Evolutionary conservation across 2,329 filamentous ascomycete genomes (phyloP).

Genomic region (Trichoderma gracile): DNA sequence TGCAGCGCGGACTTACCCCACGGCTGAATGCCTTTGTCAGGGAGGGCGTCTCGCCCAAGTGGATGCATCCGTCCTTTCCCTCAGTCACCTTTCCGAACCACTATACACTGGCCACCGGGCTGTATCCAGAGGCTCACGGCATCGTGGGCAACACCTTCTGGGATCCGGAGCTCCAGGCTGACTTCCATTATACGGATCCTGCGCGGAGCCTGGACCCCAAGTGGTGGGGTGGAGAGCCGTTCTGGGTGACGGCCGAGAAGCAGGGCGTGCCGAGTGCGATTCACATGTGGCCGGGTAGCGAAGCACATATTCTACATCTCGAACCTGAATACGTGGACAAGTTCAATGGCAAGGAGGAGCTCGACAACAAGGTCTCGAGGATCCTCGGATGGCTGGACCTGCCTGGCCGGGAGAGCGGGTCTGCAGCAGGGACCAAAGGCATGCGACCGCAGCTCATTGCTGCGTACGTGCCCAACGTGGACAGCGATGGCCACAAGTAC

Average conservation of each 20-base stretch:
- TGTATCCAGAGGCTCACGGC: slow-evolving; percentile 91
- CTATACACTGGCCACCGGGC: slow-evolving; percentile 86
- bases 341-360: slow-evolving; percentile 74
- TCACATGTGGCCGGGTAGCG: slow-evolving; percentile 98
- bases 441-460: slow-evolving; percentile 87
- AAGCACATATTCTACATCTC: slow-evolving; percentile 75
- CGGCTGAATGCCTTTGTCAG: slow-evolving; percentile 75
- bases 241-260: slow-evolving; percentile 90
- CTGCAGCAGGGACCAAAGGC: slow-evolving; percentile 49
- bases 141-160: slow-evolving; percentile 94
- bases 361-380: slow-evolving; percentile 74
- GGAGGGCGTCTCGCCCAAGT: slow-evolving; percentile 83
- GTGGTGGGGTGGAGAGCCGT: slow-evolving; percentile 93
- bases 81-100: slow-evolving; percentile 97
- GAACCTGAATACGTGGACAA: slow-evolving; percentile 81
- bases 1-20: slow-evolving; percentile 80
- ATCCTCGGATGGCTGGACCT: slow-evolving; percentile 83
- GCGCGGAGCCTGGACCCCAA: slow-evolving; percentile 74
- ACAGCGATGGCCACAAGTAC: slow-evolving; percentile 80
- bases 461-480: slow-evolving; percentile 92
- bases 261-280: slow-evolving; percentile 77
- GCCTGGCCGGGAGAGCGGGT: slow-evolving; percentile 66
- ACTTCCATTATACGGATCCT: slow-evolving; percentile 87
- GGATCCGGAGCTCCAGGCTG: slow-evolving; percentile 73
- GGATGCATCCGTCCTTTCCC: slow-evolving; percentile 93